These are phyloP conservation scores for Fomitopsis pulvina DNA, from an alignment of 768 basidiomycete genomes.

Conservation along the genomic window DNA sequence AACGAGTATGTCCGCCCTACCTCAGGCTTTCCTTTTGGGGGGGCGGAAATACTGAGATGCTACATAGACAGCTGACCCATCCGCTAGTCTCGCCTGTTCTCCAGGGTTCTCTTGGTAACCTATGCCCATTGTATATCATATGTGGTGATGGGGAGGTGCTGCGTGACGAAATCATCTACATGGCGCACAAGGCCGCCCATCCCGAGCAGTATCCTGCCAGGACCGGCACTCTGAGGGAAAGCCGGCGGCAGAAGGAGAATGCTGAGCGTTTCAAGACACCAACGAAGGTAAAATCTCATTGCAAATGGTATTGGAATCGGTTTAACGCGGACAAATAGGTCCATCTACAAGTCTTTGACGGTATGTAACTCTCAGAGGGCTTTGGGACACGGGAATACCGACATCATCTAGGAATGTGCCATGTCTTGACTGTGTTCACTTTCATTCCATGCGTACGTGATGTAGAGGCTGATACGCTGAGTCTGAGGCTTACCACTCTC, in stretches of 20 bases:
- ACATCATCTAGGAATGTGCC: conserved; percentile 50
- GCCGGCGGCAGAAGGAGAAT: conserved; percentile 44
- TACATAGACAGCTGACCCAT: conserved; percentile 48
- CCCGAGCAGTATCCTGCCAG: conserved; percentile 59
- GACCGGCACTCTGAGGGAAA: conserved; percentile 41
- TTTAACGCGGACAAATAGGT: conserved; percentile 32
- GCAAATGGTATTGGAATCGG: background rate
- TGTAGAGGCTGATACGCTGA: background rate
- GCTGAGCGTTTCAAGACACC: conserved; percentile 42
- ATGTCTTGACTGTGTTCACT: conserved; percentile 68
- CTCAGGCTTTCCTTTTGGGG: background rate
- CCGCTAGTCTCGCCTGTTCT: conserved; percentile 70
- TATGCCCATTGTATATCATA: conserved; percentile 70
- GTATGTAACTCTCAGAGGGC: conserved; percentile 27
- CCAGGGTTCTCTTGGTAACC: conserved; percentile 65
- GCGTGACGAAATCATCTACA: conserved; percentile 70
- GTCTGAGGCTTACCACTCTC: background rate
- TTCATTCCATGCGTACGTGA: conserved; percentile 49
- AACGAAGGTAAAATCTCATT: conserved; percentile 34
- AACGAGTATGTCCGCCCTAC: conserved; percentile 51
- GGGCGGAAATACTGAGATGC: no score
- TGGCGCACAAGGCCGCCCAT: conserved; percentile 76
- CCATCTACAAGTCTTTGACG: conserved; percentile 72
- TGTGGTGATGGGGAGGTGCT: conserved; percentile 71
- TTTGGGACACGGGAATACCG: background rate